phyloP scores from a whole-genome alignment of 2,329 filamentous ascomycete genomes.

The Aspergillus hiratsukae region DNA sequence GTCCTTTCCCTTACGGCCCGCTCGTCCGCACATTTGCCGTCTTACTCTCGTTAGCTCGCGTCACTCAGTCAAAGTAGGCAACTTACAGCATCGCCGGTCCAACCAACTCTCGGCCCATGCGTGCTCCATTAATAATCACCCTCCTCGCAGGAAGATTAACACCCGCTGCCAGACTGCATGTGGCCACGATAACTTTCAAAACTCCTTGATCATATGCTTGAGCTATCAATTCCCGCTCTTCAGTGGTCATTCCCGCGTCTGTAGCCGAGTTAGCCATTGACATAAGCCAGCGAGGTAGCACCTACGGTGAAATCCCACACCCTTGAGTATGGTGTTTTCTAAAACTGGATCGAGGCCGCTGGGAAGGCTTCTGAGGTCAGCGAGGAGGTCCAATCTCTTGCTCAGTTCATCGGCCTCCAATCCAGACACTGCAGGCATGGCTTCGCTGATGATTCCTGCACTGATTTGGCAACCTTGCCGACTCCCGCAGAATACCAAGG shows the following conservation, averaged over 20 bases:
- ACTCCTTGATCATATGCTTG: conserved; percentile 65
- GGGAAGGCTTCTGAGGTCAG: conserved; percentile 60
- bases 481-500: conserved; percentile 69
- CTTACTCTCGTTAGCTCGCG: conserved; percentile 29
- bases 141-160: conserved; percentile 69
- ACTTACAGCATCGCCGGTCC: conserved; percentile 66
- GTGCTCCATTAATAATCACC: conserved; percentile 69
- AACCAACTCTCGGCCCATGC: conserved; percentile 73
- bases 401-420: conserved; percentile 50
- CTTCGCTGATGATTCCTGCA: conserved; percentile 63
- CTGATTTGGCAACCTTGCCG: conserved; percentile 63
- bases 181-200: conserved; percentile 68
- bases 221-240: conserved; percentile 69
- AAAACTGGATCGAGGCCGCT: conserved; percentile 64
- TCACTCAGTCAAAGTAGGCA: neutral
- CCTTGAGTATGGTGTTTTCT: conserved; percentile 59
- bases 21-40: conserved; percentile 74
- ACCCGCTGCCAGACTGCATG: conserved; percentile 76
- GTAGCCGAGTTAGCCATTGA: conserved; percentile 24
- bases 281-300: conserved; percentile 4
- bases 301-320: conserved; percentile 71
- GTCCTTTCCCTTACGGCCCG: conserved; percentile 73
- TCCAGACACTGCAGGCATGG: conserved; percentile 52
- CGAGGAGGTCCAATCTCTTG: conserved; percentile 59
- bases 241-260: conserved; percentile 58